Evolutionary conservation across 2,329 filamentous ascomycete species (phyloP).

Genomic region (Claviceps maximensis): DNA sequence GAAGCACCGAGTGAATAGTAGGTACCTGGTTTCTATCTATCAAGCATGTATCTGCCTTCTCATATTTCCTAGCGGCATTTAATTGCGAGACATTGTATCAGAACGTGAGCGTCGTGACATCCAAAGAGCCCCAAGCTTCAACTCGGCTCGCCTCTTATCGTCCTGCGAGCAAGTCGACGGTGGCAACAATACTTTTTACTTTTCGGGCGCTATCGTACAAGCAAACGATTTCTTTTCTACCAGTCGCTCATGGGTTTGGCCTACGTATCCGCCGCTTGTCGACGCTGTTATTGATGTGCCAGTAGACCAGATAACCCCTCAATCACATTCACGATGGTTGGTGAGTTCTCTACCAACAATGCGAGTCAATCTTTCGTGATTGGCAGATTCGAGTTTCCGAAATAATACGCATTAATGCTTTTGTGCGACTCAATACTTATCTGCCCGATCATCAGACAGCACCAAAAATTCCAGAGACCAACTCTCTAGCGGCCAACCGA

Average conservation of each 20-base stretch:
- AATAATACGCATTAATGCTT: neutral
- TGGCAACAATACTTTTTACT: neutral
- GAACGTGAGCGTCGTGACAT: neutral
- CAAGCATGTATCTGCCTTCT: too few relatives aligned
- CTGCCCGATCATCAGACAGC: neutral
- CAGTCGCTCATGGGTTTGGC: neutral
- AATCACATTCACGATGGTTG: neutral
- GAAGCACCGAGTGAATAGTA: too few relatives aligned
- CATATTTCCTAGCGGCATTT: too few relatives aligned
- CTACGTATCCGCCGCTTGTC: neutral
- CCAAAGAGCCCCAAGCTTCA: neutral
- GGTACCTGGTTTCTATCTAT: neutral
- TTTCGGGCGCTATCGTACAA: neutral
- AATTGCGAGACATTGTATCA: too few relatives aligned
- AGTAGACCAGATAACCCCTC: neutral
- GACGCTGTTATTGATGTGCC: neutral
- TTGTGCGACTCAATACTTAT: neutral
- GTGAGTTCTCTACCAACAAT: constrained; percentile 2
- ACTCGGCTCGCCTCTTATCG: neutral
- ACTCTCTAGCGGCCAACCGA: neutral
- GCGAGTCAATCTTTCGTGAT: neutral
- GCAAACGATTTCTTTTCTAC: neutral
- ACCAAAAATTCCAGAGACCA: neutral
- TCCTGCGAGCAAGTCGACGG: neutral
- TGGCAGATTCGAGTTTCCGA: neutral